Percentiles rank a stretch among this genome's conserved stretches.
Conservation (phyloP, 495 filamentous ascomycete genomes). For the Elaphomyces granulatus region DNA sequence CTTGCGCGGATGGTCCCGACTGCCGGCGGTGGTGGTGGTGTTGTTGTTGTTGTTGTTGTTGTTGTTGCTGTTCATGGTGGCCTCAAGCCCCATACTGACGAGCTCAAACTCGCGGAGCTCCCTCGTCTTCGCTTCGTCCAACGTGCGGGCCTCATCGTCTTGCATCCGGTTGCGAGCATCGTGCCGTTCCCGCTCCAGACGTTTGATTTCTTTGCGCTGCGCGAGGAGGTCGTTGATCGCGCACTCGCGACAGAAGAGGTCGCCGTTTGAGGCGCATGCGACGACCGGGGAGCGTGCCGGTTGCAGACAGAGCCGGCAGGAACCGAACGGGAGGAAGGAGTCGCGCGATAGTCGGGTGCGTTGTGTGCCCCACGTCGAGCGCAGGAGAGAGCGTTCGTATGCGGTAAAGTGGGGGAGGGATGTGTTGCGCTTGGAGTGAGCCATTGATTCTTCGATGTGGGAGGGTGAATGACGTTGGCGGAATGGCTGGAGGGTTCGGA, state of each 20-base stretch:
- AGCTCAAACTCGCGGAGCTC: conserved; percentile 29
- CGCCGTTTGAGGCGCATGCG: conserved; percentile 55
- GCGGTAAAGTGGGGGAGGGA: conserved; percentile 93
- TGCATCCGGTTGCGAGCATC: conserved; percentile 26
- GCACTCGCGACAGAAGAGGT: conserved; percentile 96
- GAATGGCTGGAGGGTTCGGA: conserved; percentile 9
- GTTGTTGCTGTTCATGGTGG: conserved; percentile 2
- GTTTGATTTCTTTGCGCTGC: conserved; percentile 86
- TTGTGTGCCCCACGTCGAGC: conserved; percentile 64
- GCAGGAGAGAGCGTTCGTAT: conserved; percentile 71
- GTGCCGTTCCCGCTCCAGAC: conserved; percentile 54
- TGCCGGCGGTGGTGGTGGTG: conserved; percentile 10
- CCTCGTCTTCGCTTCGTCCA: conserved; percentile 20
- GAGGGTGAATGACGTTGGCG: no score
- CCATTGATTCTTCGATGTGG: conserved; percentile 24
- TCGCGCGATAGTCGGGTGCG: conserved; percentile 80
- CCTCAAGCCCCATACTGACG: conserved; percentile 30
- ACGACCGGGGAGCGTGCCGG: conserved; percentile 77
- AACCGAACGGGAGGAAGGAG: conserved; percentile 84
- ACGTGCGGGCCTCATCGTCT: conserved; percentile 26
- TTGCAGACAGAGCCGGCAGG: conserved; percentile 79
- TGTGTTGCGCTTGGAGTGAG: conserved; percentile 74
- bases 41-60: conserved; percentile 4
- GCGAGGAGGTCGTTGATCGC: conserved; percentile 79
- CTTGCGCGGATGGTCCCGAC: conserved; percentile 14